Conservation (phyloP, 805 yeast species). For the Candida easanensis region DNA sequence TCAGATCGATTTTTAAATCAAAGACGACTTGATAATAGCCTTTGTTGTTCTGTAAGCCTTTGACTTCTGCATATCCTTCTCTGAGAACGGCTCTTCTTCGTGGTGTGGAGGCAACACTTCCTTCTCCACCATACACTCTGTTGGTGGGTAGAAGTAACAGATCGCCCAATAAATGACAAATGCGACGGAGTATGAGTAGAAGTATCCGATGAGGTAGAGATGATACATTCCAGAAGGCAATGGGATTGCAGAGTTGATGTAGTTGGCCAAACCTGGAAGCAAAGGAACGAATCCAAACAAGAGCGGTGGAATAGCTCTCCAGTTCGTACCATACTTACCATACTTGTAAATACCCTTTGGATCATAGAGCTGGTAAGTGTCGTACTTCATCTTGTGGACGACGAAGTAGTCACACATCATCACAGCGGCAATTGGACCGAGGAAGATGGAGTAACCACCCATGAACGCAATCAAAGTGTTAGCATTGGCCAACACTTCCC, state of each 20-base stretch:
- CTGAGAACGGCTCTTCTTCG: not conserved
- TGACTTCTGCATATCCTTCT: not conserved
- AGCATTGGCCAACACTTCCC: conserved; percentile 19
- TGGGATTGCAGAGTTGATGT: conserved; percentile 11
- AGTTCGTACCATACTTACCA: conserved; percentile 14
- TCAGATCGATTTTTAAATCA: not conserved
- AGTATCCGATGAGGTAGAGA: conserved; percentile 16
- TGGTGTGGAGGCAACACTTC: conserved; percentile 9
- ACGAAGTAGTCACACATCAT: conserved; percentile 17
- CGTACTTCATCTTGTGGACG: conserved; percentile 14
- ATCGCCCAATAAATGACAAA: conserved; percentile 9
- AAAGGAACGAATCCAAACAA: conserved; percentile 15
- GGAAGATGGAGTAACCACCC: conserved; percentile 19
- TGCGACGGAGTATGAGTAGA: conserved; percentile 13
- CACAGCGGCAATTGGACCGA: conserved; percentile 17
- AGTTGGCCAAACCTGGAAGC: conserved; percentile 16
- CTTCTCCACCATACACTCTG: conserved; percentile 5
- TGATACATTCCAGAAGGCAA: conserved; percentile 10
- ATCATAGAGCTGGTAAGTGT: conserved; percentile 7
- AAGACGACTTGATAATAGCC: not conserved
- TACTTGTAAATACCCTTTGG: conserved; percentile 13
- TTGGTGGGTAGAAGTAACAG: conserved; percentile 14
- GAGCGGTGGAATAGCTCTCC: conserved; percentile 14
- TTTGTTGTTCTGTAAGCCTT: not conserved
- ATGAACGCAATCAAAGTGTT: conserved; percentile 15